Evolutionary conservation across 805 yeast genomes (phyloP).

Genomic region (Yarrowia bubula): DNA sequence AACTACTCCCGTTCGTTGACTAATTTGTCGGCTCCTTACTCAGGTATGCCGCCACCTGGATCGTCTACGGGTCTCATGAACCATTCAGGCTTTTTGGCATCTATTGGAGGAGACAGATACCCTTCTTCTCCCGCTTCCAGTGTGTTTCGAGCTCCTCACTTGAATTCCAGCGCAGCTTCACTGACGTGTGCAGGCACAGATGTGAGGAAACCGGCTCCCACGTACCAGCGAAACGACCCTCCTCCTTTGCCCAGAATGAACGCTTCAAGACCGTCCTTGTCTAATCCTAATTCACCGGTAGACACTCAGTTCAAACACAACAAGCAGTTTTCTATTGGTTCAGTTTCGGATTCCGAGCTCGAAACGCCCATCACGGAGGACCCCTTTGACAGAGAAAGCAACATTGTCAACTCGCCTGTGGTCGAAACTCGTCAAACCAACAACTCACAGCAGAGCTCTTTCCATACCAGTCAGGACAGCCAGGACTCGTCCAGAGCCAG

Average conservation of each 20-base stretch:
- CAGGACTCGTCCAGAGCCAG: not conserved
- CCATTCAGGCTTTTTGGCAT: constrained; percentile 16
- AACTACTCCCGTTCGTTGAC: constrained; percentile 18
- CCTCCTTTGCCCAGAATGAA: not conserved
- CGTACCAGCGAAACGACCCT: not conserved
- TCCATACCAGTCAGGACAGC: not conserved
- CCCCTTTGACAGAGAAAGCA: constrained; percentile 9
- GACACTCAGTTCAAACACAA: not conserved
- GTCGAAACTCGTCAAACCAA: not conserved
- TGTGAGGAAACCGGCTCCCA: not conserved
- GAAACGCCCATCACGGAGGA: not conserved
- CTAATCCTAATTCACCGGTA: not conserved
- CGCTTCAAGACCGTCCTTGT: not conserved
- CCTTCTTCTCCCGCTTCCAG: constrained; percentile 19
- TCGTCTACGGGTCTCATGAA: not conserved
- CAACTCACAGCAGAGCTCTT: not conserved
- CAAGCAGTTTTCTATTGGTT: constrained; percentile 1
- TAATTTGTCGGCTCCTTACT: not conserved
- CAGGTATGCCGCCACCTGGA: constrained; percentile 1
- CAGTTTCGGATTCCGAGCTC: not conserved
- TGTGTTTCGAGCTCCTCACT: not conserved
- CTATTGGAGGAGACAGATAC: constrained; percentile 16
- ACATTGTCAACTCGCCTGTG: not conserved
- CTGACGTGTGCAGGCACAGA: not conserved
- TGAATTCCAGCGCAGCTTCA: not conserved